phyloP scores from a whole-genome alignment of 1,139 yeast species.

The Diutina neorugosa region DNA sequence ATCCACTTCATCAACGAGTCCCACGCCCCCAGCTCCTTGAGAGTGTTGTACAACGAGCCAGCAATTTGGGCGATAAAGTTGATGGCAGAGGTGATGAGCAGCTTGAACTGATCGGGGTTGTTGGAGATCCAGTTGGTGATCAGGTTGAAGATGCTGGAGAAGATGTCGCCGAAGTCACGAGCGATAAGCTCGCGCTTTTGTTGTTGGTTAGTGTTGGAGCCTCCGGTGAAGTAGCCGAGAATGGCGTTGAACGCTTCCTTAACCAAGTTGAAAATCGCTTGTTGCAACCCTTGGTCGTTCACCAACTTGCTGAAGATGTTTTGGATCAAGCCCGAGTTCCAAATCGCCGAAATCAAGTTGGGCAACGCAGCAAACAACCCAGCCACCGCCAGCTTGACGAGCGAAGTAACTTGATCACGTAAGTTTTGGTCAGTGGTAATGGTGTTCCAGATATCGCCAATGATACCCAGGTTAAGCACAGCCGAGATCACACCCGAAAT shows the following conservation, averaged over 20 bases:
- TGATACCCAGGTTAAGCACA: slow-evolving; percentile 27
- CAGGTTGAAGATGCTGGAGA: background rate
- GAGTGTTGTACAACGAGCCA: background rate
- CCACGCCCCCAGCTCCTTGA: background rate
- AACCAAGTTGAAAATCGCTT: slow-evolving; percentile 13
- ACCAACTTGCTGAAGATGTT: slow-evolving; percentile 21
- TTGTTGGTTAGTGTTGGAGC: background rate
- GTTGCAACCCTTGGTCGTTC: slow-evolving; percentile 9
- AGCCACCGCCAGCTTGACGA: slow-evolving; percentile 22
- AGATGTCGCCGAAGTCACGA: background rate
- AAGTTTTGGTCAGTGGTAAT: slow-evolving; percentile 23
- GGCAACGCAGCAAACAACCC: slow-evolving; percentile 31
- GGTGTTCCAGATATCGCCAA: slow-evolving; percentile 24
- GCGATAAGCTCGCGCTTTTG: background rate
- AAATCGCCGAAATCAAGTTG: slow-evolving; percentile 29
- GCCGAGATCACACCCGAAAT: slow-evolving; percentile 27
- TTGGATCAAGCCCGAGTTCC: slow-evolving; percentile 31
- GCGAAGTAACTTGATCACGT: slow-evolving; percentile 14
- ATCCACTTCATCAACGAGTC: background rate
- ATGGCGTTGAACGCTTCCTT: slow-evolving; percentile 18
- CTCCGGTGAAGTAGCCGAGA: slow-evolving; percentile 6
- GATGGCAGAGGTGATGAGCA: background rate
- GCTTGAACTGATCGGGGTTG: background rate
- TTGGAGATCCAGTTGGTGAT: background rate
- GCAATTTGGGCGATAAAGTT: background rate